phyloP scores from a whole-genome alignment of 1,284 basidiomycete species.

The Takashimella koratensis region DNA sequence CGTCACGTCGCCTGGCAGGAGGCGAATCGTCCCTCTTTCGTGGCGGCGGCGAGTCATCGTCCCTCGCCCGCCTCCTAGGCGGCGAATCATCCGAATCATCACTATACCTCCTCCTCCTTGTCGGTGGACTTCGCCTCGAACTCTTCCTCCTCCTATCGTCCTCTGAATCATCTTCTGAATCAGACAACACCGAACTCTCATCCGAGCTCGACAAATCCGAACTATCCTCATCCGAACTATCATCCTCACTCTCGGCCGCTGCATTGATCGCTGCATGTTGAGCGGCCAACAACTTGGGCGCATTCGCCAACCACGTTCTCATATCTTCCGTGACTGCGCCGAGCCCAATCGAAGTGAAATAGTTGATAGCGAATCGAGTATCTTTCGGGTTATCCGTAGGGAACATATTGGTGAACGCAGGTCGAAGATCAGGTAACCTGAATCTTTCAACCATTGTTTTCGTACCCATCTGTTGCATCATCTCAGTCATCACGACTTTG shows the following conservation, averaged over 20 bases:
- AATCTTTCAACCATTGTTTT: constrained; percentile 79
- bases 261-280: constrained; percentile 78
- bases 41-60: constrained; percentile 11
- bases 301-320: constrained; percentile 93
- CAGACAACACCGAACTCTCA: constrained; percentile 37
- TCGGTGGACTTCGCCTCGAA: constrained; percentile 14
- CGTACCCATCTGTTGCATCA: constrained; percentile 89
- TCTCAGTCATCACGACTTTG: constrained; percentile 92
- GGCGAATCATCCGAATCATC: constrained; percentile 9
- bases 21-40: constrained; percentile 17
- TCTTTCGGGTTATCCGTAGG: constrained; percentile 94
- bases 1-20: constrained; percentile 13
- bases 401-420: constrained; percentile 80
- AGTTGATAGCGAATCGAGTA: constrained; percentile 96
- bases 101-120: constrained; percentile 15
- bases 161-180: constrained; percentile 43
- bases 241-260: constrained; percentile 50
- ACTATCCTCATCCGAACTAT: constrained; percentile 49
- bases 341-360: constrained; percentile 89
- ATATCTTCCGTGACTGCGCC: constrained; percentile 91
- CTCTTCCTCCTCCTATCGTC: constrained; percentile 13
- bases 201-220: constrained; percentile 49
- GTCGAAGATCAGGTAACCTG: constrained; percentile 74
- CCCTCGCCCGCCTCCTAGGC: background rate
- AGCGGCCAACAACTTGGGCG: constrained; percentile 84